These are phyloP conservation scores for Begonia loranthoides DNA, from an alignment of 306 rosid species.

Conservation along the genomic window DNA sequence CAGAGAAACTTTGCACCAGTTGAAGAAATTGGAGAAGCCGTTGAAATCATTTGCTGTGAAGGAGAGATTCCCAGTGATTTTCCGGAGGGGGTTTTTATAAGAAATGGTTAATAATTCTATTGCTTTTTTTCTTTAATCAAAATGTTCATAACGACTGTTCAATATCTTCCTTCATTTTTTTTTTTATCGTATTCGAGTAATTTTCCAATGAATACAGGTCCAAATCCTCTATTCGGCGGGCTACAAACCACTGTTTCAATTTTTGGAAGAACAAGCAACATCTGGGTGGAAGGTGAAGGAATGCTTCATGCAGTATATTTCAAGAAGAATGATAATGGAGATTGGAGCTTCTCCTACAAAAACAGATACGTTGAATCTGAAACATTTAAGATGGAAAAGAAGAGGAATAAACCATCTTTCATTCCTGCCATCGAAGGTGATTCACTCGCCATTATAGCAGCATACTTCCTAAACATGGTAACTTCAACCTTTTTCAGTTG, in stretches of 20 bases:
- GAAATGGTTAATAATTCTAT: conserved; percentile 36
- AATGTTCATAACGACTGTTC: not conserved
- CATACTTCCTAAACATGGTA: conserved; percentile 49
- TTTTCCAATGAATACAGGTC: conserved; percentile 22
- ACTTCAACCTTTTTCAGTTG: not conserved
- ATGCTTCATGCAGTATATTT: conserved; percentile 65
- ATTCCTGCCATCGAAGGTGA: conserved; percentile 47
- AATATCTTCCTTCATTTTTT: no score
- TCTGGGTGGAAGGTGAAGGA: conserved; percentile 84
- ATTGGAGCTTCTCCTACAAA: conserved; percentile 38
- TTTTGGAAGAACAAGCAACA: conserved; percentile 38
- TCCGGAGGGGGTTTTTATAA: conserved; percentile 46
- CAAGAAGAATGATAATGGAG: conserved; percentile 11
- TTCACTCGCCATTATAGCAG: conserved; percentile 32
- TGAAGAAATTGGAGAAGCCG: conserved; percentile 38
- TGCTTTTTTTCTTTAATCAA: not conserved
- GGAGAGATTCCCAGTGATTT: conserved; percentile 44
- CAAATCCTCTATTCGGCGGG: conserved; percentile 71
- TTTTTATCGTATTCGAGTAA: no score
- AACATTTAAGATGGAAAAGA: conserved; percentile 37
- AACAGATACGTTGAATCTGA: conserved; percentile 50
- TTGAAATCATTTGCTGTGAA: conserved; percentile 17
- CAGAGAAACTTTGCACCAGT: conserved; percentile 22
- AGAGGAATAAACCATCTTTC: conserved; percentile 41
- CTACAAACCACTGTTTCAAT: conserved; percentile 45